Base-by-base conservation (phyloP, 179 eudicot genomes). In the Dionaea muscipula region DNA sequence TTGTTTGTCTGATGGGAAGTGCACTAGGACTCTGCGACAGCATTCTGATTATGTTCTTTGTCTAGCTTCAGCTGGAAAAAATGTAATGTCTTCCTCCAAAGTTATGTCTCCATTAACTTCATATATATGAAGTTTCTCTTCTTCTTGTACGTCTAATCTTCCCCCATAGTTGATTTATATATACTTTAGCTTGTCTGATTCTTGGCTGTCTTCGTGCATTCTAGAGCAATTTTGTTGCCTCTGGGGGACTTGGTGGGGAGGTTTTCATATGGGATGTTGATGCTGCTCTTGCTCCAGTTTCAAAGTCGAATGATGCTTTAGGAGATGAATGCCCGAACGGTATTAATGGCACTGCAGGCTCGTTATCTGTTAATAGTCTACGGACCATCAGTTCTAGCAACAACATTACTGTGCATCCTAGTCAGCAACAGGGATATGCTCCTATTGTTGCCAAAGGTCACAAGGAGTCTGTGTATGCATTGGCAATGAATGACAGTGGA, bases 201-300 rank as follows among this genome's bases (percentile, higher is more conserved):
- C 51, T 59, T 67, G 26, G 68, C 72, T 56, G 62, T 47, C 21
- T 59, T 61, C 53, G 51, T 81, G 64, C 59, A 64, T 69, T 70
- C 62, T 72, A 93, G 99, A 75, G 81, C 68, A 85, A 79, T 63
- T 25, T 83, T 71, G 77, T 88, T 75, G 94, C 96, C 53, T 93
- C 96, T 47, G 99, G 87, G 69, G 99, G 99, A 51, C 99, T 93
- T 52, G 95, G 99, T 67, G 96, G 99, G 26, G 99, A 93, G 82
- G 96, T 93, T 41, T 93, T 93, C 62, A 74, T 93, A 61, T 93
- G 99, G 99, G 96, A 89, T 73, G 68, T 93, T 64, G 99, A 88
- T 76, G 96, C 99, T 68, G 95, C 96, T 17, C 73, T 77, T 63
- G 67, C 87, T 75, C 87, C 99, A 36, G 64, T 73, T 50, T 72